Evolutionary conservation across 1,284 basidiomycete species (phyloP).

Genomic region (Baeospora myosura): DNA sequence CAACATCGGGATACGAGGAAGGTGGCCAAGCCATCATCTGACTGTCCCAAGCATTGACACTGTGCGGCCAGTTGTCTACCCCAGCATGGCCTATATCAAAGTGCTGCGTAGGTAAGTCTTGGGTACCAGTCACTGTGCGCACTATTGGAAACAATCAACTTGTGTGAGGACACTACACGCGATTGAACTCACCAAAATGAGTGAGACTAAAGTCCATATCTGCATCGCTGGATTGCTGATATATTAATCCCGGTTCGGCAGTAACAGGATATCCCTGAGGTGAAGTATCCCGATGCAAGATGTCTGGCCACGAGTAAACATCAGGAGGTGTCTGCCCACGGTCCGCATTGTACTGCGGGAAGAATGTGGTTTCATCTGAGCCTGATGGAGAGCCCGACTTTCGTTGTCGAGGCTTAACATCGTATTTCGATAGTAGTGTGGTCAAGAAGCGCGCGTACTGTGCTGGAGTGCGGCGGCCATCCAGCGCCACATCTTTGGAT

Average conservation of each 20-base stretch:
- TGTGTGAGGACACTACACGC: no score
- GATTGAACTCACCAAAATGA: conserved; percentile 22
- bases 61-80: no score
- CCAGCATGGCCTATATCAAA: no score
- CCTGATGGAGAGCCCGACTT: conserved; percentile 10
- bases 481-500: conserved; percentile 40
- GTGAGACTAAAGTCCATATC: conserved; percentile 37
- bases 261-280: conserved; percentile 10
- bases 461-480: conserved; percentile 42
- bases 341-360: conserved; percentile 17
- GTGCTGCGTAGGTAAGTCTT: no score
- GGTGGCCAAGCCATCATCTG: no score
- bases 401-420: conserved; percentile 13
- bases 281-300: conserved; percentile 16
- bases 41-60: no score
- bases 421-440: conserved; percentile 37
- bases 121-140: conserved; percentile 26
- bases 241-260: conserved; percentile 17
- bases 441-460: conserved; percentile 46
- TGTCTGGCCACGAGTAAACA: conserved; percentile 34
- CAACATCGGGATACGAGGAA: no score
- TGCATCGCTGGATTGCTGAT: conserved; percentile 21
- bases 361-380: conserved; percentile 13
- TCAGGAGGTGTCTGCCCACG: conserved; percentile 21
- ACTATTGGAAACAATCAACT: no score